phyloP scores from a whole-genome alignment of 768 basidiomycete genomes.

The Termitomyces sp. region DNA sequence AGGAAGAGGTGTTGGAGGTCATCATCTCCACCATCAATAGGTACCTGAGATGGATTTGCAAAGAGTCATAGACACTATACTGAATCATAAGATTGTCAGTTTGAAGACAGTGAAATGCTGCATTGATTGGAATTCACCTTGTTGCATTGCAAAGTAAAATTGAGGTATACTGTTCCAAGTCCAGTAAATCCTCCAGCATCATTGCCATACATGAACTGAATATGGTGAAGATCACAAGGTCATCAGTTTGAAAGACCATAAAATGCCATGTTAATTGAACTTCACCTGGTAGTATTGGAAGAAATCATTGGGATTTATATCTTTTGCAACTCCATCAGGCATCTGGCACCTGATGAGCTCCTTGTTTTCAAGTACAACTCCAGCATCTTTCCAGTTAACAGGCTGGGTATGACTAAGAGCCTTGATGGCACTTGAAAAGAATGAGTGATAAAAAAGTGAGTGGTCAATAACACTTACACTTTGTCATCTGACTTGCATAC shows the following conservation, averaged over 20 bases:
- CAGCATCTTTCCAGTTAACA: slow-evolving; percentile 56
- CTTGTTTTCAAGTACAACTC: slow-evolving; percentile 41
- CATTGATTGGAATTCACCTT: slow-evolving; percentile 38
- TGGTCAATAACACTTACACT: slow-evolving; percentile 25
- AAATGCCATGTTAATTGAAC: no score
- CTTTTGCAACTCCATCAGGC: slow-evolving; percentile 49
- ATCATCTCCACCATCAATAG: slow-evolving; percentile 56
- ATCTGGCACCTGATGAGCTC: slow-evolving; percentile 54
- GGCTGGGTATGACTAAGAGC: slow-evolving; percentile 54
- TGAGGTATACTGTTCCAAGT: no score
- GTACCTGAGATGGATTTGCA: slow-evolving; percentile 57
- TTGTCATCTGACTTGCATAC: slow-evolving; percentile 41
- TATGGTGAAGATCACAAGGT: no score
- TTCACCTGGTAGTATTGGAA: no score
- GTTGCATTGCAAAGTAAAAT: slow-evolving; percentile 45
- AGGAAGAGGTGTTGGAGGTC: no score
- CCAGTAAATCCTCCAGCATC: no score
- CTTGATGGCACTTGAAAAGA: slow-evolving; percentile 43
- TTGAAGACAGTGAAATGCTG: neutral
- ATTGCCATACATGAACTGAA: no score
- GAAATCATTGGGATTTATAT: slow-evolving; percentile 27
- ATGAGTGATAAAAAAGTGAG: neutral
- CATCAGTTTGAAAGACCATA: no score
- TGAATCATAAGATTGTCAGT: slow-evolving; percentile 16
- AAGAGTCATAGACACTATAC: slow-evolving; percentile 60